A percentile compares a stretch with the other conserved stretches of the same genome.
phyloP scores from a whole-genome alignment of 441 rosid genomes.

The Croton laevigatus region DNA sequence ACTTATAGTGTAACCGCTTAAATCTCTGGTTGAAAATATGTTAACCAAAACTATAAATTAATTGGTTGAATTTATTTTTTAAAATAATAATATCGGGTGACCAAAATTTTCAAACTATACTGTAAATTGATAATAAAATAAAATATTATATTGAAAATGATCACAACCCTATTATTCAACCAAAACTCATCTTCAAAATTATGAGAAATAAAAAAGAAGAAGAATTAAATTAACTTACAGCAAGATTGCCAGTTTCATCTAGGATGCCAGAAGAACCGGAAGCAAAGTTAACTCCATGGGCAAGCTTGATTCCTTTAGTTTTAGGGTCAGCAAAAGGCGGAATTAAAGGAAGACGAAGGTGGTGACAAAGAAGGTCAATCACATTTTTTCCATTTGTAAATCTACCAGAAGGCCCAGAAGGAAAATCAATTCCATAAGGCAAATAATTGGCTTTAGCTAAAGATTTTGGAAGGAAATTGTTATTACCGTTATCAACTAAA shows the following conservation, averaged over 20 bases:
- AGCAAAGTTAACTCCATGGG: slow-evolving; percentile 54
- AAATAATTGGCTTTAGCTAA: slow-evolving; percentile 39
- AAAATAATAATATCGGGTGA: no score
- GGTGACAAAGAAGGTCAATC: slow-evolving; percentile 42
- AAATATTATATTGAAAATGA: no score
- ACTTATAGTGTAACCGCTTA: no score
- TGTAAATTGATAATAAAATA: no score
- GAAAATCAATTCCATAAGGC: slow-evolving; percentile 60
- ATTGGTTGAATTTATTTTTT: no score
- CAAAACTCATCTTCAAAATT: no score
- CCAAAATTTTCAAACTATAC: no score
- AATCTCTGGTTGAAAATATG: no score
- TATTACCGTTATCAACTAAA: slow-evolving; percentile 65
- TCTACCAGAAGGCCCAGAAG: slow-evolving; percentile 50
- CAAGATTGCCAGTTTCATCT: slow-evolving; percentile 44
- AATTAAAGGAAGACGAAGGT: slow-evolving; percentile 39
- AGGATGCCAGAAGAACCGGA: slow-evolving; percentile 59
- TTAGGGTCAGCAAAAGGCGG: slow-evolving; percentile 46
- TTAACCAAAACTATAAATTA: no score
- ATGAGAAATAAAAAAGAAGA: background rate
- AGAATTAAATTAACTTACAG: slow-evolving; percentile 24
- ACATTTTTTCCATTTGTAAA: slow-evolving; percentile 58
- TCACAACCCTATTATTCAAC: no score
- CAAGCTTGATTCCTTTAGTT: slow-evolving; percentile 32
- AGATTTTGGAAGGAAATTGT: slow-evolving; percentile 47